phyloP scores from a whole-genome alignment of 2,329 filamentous ascomycete genomes.

The Microdochium trichocladiopsis region DNA sequence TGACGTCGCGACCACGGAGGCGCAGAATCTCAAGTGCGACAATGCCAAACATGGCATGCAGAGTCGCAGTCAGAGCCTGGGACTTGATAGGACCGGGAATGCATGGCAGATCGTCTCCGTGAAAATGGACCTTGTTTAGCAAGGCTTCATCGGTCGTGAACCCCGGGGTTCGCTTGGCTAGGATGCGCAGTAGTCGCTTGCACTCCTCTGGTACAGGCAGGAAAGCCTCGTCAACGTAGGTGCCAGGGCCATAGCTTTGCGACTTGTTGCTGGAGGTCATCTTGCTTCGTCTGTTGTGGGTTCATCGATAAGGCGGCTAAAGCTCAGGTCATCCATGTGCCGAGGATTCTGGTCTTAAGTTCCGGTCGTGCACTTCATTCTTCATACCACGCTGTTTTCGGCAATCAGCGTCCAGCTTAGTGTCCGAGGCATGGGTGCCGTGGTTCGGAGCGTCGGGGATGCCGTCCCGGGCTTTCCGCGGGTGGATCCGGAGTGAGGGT shows the following conservation, averaged over 20 bases:
- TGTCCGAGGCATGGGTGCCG: no score
- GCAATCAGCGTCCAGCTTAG: no score
- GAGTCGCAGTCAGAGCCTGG: conserved; percentile 19
- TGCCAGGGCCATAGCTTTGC: conserved; percentile 22
- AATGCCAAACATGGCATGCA: conserved; percentile 24
- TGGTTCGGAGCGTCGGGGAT: no score
- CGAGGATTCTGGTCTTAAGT: no score
- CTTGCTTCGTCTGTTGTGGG: no score
- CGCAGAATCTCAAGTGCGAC: conserved; percentile 8
- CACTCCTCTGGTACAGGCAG: conserved; percentile 20
- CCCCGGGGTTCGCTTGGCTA: conserved; percentile 21
- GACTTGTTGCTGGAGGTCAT: neutral
- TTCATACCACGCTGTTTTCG: no score
- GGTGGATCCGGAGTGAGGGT: no score
- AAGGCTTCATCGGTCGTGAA: conserved; percentile 20
- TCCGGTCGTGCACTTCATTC: no score
- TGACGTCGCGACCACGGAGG: conserved; percentile 6
- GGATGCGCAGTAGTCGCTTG: conserved; percentile 19
- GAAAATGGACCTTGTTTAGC: conserved; percentile 21
- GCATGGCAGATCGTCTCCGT: conserved; percentile 19
- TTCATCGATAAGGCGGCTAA: no score
- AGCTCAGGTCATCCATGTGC: no score
- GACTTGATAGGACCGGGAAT: conserved; percentile 28
- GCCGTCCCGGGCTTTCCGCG: no score
- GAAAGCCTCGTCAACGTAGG: conserved; percentile 18